A percentile compares a stretch with the other conserved stretches of the same genome.
Evolutionary conservation across 2,329 filamentous ascomycete species (phyloP).

Genomic region (Pseudocercospora ulei): DNA sequence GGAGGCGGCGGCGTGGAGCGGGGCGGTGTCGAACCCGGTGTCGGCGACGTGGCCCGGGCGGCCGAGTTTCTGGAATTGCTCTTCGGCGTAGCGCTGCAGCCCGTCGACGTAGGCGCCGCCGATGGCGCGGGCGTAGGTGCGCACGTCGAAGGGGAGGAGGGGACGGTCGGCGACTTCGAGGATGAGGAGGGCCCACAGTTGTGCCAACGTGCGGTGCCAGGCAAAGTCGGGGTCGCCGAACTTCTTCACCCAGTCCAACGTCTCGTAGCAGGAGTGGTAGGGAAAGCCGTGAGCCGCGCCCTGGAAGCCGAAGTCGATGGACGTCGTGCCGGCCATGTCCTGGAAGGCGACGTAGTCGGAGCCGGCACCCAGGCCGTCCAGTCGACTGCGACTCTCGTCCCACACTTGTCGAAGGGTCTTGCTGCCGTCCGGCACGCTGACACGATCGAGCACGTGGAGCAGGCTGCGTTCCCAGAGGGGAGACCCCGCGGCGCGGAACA

Average conservation of each 20-base stretch:
- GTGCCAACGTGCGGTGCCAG: constrained; percentile 68
- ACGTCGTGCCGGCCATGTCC: constrained; percentile 78
- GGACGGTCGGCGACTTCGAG: constrained; percentile 75
- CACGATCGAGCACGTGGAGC: constrained; percentile 60
- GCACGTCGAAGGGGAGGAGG: constrained; percentile 71
- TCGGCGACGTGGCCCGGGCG: constrained; percentile 32
- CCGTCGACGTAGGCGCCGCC: constrained; percentile 53
- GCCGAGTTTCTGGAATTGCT: constrained; percentile 10
- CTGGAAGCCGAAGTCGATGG: constrained; percentile 71
- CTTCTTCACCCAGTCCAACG: constrained; percentile 71
- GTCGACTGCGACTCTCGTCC: constrained; percentile 52
- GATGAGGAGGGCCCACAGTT: constrained; percentile 72
- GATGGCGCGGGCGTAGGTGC: constrained; percentile 59
- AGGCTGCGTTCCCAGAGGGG: constrained; percentile 68
- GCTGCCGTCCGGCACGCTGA: constrained; percentile 62
- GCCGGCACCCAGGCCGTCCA: constrained; percentile 61
- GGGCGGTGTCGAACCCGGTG: constrained; percentile 46
- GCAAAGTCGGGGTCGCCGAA: constrained; percentile 68
- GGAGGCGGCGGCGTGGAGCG: constrained; percentile 54
- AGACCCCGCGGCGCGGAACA: constrained; percentile 69
- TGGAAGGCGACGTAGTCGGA: constrained; percentile 88
- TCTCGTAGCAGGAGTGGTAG: constrained; percentile 79
- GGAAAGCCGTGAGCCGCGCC: constrained; percentile 53
- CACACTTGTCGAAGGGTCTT: constrained; percentile 64
- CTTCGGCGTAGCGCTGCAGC: constrained; percentile 51